A percentile compares a stretch with the other conserved stretches of the same genome.
Evolutionary conservation across 208 protist species (phyloP).

Genomic region (Leishmania guyanensis): DNA sequence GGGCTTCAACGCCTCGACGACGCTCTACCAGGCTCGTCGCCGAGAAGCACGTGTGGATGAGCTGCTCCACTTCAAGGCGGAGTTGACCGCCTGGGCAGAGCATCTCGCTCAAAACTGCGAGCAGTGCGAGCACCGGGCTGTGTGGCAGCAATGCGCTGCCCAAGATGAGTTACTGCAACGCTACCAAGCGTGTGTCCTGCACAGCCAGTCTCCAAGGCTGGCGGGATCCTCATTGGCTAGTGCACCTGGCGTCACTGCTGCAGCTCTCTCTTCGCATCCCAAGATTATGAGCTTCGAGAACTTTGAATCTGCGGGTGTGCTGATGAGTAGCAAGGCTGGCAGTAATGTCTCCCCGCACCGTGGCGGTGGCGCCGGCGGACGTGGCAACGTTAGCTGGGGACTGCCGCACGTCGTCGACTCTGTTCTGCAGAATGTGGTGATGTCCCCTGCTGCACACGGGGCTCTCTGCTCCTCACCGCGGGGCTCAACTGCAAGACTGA

Average conservation of each 20-base stretch:
- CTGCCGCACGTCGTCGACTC: neutral
- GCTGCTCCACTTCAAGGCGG: constrained; percentile 32
- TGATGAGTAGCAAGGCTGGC: neutral
- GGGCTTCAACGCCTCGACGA: neutral
- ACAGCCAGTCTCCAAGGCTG: neutral
- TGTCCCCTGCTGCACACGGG: neutral
- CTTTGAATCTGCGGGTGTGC: neutral
- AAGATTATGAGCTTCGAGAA: constrained; percentile 8
- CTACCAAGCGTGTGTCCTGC: constrained; percentile 37
- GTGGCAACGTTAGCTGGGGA: constrained; percentile 21
- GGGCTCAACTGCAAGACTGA: neutral
- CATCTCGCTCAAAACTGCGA: constrained; percentile 43
- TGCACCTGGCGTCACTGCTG: neutral
- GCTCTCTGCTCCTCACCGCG: neutral
- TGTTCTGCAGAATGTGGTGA: neutral
- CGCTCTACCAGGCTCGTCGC: constrained; percentile 12
- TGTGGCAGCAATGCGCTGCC: constrained; percentile 41
- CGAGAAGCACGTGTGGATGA: constrained; percentile 23
- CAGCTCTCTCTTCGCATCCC: neutral
- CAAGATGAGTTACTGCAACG: constrained; percentile 42
- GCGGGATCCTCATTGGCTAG: neutral
- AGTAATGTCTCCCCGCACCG: neutral
- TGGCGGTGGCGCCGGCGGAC: constrained; percentile 1
- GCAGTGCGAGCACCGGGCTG: constrained; percentile 23
- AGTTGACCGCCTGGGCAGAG: constrained; percentile 45